Conservation (phyloP, 1,284 basidiomycete genomes). For the Moesziomyces sp. region DNA sequence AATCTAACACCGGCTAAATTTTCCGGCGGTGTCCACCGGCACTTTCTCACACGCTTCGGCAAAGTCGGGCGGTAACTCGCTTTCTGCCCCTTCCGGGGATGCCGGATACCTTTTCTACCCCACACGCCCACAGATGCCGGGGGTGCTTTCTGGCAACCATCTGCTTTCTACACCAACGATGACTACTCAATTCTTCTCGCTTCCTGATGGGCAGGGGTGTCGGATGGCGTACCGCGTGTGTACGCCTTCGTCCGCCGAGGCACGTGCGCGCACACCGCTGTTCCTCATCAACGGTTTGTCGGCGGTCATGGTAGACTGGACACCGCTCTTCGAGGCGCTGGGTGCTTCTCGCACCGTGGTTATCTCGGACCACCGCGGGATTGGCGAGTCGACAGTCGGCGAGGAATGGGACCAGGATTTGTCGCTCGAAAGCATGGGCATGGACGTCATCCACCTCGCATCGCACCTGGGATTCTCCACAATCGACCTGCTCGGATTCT, state of each 20-base stretch:
- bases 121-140: background rate
- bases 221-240: slow-evolving; percentile 44
- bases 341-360: slow-evolving; percentile 43
- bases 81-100: background rate
- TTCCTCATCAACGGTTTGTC: slow-evolving; percentile 64
- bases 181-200: slow-evolving; percentile 12
- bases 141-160: background rate
- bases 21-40: background rate
- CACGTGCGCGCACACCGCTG: slow-evolving; percentile 29
- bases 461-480: slow-evolving; percentile 26
- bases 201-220: slow-evolving; percentile 20
- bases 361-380: slow-evolving; percentile 62
- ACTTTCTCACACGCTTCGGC: background rate
- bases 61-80: no score
- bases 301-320: slow-evolving; percentile 64
- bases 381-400: slow-evolving; percentile 49
- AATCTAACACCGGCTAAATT: no score
- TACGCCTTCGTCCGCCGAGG: background rate
- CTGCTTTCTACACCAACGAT: background rate
- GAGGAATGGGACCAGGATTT: slow-evolving; percentile 52
- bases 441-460: slow-evolving; percentile 55
- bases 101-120: background rate
- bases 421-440: slow-evolving; percentile 53
- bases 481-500: slow-evolving; percentile 60
- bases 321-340: slow-evolving; percentile 49